phyloP scores from a whole-genome alignment of 371 early-diverging fungal genomes.

The Furculomyces boomerangus region DNA sequence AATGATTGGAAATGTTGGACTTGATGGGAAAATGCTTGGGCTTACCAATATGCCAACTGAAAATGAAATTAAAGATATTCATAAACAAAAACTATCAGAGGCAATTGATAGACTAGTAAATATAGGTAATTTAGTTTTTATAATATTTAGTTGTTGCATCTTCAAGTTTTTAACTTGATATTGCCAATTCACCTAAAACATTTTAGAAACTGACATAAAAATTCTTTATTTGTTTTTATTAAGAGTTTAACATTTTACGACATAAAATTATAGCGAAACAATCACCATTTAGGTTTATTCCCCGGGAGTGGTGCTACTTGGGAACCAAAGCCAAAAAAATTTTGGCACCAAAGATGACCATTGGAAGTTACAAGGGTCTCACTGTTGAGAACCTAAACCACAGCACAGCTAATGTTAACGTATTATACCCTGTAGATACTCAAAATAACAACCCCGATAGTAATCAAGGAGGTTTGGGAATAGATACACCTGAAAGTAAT shows the following conservation, averaged over 20 bases:
- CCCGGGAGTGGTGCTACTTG: conserved; percentile 3
- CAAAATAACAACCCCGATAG: background rate
- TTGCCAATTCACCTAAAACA: too few species aligned
- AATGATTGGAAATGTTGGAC: background rate
- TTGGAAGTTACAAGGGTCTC: conserved; percentile 1
- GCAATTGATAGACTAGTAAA: background rate
- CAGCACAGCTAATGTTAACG: background rate
- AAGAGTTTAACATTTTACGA: too few species aligned
- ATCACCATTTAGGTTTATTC: background rate
- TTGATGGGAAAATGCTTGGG: background rate
- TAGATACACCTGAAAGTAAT: background rate
- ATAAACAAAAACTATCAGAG: background rate
- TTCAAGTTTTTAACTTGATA: too few species aligned
- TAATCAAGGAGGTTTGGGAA: too few species aligned
- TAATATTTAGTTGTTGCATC: too few species aligned
- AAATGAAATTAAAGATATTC: background rate
- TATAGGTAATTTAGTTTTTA: background rate
- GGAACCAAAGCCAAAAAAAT: background rate
- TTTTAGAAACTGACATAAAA: background rate
- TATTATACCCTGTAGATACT: too few species aligned
- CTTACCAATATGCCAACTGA: background rate
- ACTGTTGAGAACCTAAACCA: background rate
- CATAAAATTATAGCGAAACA: background rate
- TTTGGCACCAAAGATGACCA: background rate
- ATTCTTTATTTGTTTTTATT: background rate